Conservation (phyloP, 257 asterid species). For the Gentiana straminea region DNA sequence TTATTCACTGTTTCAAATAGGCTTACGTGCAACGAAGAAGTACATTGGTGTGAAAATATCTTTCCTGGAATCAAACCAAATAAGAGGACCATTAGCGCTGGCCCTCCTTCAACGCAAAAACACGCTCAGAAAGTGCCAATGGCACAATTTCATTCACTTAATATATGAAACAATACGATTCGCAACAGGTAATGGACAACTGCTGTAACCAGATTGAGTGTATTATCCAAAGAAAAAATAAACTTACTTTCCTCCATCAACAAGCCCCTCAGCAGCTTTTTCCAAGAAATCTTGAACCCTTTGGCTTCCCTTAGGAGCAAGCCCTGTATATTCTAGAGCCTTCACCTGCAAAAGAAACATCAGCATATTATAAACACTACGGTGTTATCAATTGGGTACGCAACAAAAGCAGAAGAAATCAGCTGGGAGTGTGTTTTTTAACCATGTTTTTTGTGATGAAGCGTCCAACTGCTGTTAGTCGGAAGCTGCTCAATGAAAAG, state of each 20-base stretch:
- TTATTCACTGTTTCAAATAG: conserved; percentile 21
- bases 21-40: conserved; percentile 83
- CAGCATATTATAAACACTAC: background rate
- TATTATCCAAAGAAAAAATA: background rate
- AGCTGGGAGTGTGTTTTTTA: background rate
- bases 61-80: conserved; percentile 46
- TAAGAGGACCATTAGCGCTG: background rate
- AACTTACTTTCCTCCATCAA: conserved; percentile 84
- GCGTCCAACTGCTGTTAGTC: conserved; percentile 76
- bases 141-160: too few relatives aligned
- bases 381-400: background rate
- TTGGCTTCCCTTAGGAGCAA: conserved; percentile 93
- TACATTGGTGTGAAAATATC: conserved; percentile 92
- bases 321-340: conserved; percentile 60
- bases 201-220: background rate
- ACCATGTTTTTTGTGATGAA: conserved; percentile 79
- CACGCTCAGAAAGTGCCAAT: too few relatives aligned
- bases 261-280: conserved; percentile 98
- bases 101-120: background rate
- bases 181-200: too few relatives aligned
- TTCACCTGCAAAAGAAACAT: conserved; percentile 39
- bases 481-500: conserved; percentile 84
- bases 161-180: too few relatives aligned
- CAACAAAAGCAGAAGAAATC: background rate
- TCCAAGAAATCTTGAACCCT: conserved; percentile 96